Evolutionary conservation across 139 green algal species (phyloP), one percentile per base, ranked within the genome.

Genomic region (Chlamydomonas schloesseri): DNA sequence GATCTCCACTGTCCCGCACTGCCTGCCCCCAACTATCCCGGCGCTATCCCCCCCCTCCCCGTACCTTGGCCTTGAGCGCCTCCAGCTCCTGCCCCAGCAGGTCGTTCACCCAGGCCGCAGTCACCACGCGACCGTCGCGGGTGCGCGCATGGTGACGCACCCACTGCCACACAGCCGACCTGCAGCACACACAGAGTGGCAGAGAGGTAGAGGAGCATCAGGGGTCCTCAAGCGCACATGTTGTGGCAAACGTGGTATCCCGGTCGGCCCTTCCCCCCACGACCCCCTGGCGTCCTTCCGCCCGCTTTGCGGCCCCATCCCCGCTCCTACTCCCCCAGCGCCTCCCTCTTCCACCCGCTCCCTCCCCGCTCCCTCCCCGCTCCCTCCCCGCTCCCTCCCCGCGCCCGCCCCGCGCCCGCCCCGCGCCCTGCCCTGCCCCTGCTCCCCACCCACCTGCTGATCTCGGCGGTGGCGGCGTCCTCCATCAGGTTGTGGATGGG

Each of bases 401-500:
- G 23, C 3, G 24, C 68, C 74, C 76, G 13, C 33, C 55, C 33
- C 21, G 14, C n/a, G n/a, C n/a, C n/a, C n/a, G 47, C 23, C 21
- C 28, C 33, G 18, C n/a, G 18, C 33, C 31, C 34, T 0, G 14
- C 62, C 60, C 15, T 20, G 36, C 64, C n/a, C 64, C 64, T 65
- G 17, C 65, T 15, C 21, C 71, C 73, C 47, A 17, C 81, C 64
- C 64, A 89, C 84, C 85, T 89, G 58, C 79, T 94, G 89, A 98
- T 98, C 91, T 98, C 96, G 23, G 95, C 96, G 18, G 96, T 98
- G n/a, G 96, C 96, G 0, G 96, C 96, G 70, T 98, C 96, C 92
- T 98, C 96, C 96, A 98, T 98, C 29, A 98, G 93, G 86, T 97
- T 96, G 92, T 98, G 90, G 64, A 98, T 93, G 72, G 96, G 96